phyloP scores from a whole-genome alignment of 2,329 filamentous ascomycete genomes.

The Xylaria arbuscula region DNA sequence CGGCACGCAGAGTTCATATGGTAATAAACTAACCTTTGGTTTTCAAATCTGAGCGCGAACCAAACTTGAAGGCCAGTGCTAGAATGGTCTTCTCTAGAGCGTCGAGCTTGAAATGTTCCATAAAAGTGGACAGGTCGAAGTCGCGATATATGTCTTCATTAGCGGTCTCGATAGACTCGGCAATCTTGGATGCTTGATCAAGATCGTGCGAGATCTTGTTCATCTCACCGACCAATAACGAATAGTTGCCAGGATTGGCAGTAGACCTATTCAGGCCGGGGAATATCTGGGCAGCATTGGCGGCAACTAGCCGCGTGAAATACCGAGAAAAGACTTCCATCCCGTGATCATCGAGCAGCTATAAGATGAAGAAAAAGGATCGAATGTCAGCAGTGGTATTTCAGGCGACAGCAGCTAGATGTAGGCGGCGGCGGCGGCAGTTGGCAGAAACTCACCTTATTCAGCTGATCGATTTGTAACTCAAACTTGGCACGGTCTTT shows the following conservation, averaged over 20 bases:
- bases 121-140: slow-evolving; percentile 94
- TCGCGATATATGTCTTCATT: slow-evolving; percentile 95
- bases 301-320: slow-evolving; percentile 90
- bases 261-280: slow-evolving; percentile 78
- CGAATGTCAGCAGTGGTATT: not conserved
- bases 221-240: slow-evolving; percentile 84
- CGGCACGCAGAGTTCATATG: not conserved
- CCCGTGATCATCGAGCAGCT: slow-evolving; percentile 97
- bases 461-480: slow-evolving; percentile 88
- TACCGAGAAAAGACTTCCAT: slow-evolving; percentile 99
- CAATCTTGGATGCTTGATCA: slow-evolving; percentile 88
- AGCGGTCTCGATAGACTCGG: slow-evolving; percentile 88
- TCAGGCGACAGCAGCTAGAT: not conserved
- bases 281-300: slow-evolving; percentile 93
- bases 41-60: slow-evolving; percentile 82
- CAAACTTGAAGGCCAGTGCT: slow-evolving; percentile 86
- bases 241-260: slow-evolving; percentile 83
- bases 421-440: not conserved
- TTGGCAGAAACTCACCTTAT: slow-evolving; percentile 72
- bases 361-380: slow-evolving; percentile 22
- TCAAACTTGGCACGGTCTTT: slow-evolving; percentile 93
- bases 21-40: slow-evolving; percentile 77
- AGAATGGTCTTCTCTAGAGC: slow-evolving; percentile 87
- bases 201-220: slow-evolving; percentile 83
- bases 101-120: slow-evolving; percentile 96